Evolutionary conservation across 177 flowering plant genomes (phyloP).

Genomic region (Tripterygium wilfordii): DNA sequence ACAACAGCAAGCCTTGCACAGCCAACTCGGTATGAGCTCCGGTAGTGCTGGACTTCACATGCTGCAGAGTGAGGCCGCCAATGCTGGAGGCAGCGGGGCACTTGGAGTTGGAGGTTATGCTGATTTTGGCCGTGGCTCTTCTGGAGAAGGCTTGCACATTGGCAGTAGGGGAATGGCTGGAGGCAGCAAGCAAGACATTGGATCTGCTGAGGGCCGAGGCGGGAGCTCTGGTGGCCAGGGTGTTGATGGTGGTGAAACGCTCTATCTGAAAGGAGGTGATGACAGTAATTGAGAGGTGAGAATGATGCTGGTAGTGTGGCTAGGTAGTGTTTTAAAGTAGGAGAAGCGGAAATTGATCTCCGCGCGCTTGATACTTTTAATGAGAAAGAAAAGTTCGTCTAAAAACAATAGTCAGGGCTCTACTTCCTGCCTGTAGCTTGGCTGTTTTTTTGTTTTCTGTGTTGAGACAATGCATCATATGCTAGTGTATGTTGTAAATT

Average conservation of each 20-base stretch:
- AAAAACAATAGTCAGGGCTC: not conserved
- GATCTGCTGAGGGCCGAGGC: slow-evolving; percentile 32
- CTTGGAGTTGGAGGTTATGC: slow-evolving; percentile 47
- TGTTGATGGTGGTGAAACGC: slow-evolving; percentile 52
- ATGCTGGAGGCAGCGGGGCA: slow-evolving; percentile 24
- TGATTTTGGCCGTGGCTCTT: slow-evolving; percentile 43
- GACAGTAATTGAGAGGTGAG: slow-evolving; percentile 32
- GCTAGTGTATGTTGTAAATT: slow-evolving; percentile 19
- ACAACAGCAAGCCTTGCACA: slow-evolving; percentile 63
- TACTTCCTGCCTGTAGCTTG: slow-evolving; percentile 4
- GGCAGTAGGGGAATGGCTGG: slow-evolving; percentile 27
- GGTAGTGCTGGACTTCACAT: slow-evolving; percentile 59
- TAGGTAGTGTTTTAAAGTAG: slow-evolving; percentile 6
- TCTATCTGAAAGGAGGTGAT: slow-evolving; percentile 52
- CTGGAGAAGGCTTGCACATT: too few species aligned
- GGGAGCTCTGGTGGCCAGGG: slow-evolving; percentile 43
- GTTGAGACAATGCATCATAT: slow-evolving; percentile 11
- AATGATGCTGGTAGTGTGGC: not conserved
- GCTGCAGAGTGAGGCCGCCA: slow-evolving; percentile 51
- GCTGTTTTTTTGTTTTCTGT: slow-evolving; percentile 1
- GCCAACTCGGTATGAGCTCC: slow-evolving; percentile 76
- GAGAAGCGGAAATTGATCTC: too few species aligned
- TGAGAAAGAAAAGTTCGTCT: slow-evolving; percentile 2
- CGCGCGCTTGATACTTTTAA: too few species aligned
- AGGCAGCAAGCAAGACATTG: slow-evolving; percentile 54